Conservation (phyloP, 768 basidiomycete species). For the Scleroderma bovista region DNA sequence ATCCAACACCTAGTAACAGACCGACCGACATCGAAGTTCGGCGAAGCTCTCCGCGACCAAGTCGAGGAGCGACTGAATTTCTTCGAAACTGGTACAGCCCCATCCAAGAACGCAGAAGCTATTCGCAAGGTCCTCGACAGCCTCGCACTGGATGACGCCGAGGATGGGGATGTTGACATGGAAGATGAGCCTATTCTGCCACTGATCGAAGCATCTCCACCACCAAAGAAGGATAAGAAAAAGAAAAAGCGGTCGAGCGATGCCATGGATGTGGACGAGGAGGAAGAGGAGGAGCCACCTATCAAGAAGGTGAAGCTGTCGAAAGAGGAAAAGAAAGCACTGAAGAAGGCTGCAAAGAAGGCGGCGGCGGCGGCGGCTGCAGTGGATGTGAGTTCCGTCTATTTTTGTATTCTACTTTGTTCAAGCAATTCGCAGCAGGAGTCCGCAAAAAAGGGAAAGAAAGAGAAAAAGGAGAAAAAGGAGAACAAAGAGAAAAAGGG, state of each 20-base stretch:
- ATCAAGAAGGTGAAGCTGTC: conserved; percentile 71
- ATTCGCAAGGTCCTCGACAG: conserved; percentile 84
- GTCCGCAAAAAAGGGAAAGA: conserved; percentile 31
- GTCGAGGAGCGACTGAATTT: conserved; percentile 94
- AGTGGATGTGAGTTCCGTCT: conserved; percentile 32
- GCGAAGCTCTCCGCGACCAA: conserved; percentile 88
- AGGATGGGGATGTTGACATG: conserved; percentile 50
- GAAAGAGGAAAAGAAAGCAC: conserved; percentile 83
- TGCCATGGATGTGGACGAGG: conserved; percentile 58
- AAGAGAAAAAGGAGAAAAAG: conserved; percentile 35
- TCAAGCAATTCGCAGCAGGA: conserved; percentile 19
- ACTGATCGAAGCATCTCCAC: conserved; percentile 49
- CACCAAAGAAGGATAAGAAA: conserved; percentile 65
- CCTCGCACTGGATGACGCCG: conserved; percentile 64
- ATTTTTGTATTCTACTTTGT: conserved; percentile 4
- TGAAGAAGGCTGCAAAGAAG: conserved; percentile 76
- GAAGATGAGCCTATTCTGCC: conserved; percentile 47
- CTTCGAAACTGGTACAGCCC: conserved; percentile 88
- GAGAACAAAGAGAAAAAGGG: conserved; percentile 58
- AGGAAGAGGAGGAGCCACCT: conserved; percentile 39
- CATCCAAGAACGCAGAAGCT: conserved; percentile 88
- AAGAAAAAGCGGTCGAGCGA: conserved; percentile 67
- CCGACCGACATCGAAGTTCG: conserved; percentile 86
- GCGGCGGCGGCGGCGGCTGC: conserved; percentile 43
- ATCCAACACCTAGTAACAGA: conserved; percentile 36